Percentiles rank a stretch among this genome's conserved stretches.
phyloP scores from a whole-genome alignment of 2,329 filamentous ascomycete genomes.

The Nigrospora sphaerica region DNA sequence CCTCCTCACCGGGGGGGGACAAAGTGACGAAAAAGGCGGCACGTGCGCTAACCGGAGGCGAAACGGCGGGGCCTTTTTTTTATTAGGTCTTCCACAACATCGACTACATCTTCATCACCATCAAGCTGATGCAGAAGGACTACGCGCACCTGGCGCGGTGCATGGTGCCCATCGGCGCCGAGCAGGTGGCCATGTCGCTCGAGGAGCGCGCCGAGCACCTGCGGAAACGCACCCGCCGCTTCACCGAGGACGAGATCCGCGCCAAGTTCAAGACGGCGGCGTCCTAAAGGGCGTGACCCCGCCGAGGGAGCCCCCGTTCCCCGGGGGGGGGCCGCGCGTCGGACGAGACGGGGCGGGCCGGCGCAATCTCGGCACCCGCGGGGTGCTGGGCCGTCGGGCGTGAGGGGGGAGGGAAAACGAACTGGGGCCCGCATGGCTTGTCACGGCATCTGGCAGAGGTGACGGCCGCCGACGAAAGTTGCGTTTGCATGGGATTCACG shows the following conservation, averaged over 20 bases:
- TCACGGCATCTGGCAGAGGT: too few relatives aligned
- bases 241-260: slow-evolving; percentile 57
- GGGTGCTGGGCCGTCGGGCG: too few relatives aligned
- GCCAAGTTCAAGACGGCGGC: slow-evolving; percentile 40
- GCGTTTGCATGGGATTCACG: too few relatives aligned
- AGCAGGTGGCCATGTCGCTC: slow-evolving; percentile 58
- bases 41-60: not conserved
- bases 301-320: too few relatives aligned
- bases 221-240: slow-evolving; percentile 55
- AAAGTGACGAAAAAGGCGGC: too few relatives aligned
- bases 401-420: too few relatives aligned
- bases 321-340: not conserved
- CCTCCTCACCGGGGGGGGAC: too few relatives aligned
- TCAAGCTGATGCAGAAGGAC: slow-evolving; percentile 62
- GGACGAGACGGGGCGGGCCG: too few relatives aligned
- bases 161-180: slow-evolving; percentile 63
- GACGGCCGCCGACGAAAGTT: too few relatives aligned
- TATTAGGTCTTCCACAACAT: slow-evolving; percentile 64
- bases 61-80: too few relatives aligned
- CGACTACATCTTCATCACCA: slow-evolving; percentile 71
- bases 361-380: too few relatives aligned
- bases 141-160: slow-evolving; percentile 63
- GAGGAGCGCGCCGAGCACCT: slow-evolving; percentile 58
- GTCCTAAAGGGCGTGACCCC: slow-evolving; percentile 1
- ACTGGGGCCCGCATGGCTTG: too few relatives aligned